phyloP scores from a whole-genome alignment of 495 filamentous ascomycete genomes.

The Neurospora cerealis region DNA sequence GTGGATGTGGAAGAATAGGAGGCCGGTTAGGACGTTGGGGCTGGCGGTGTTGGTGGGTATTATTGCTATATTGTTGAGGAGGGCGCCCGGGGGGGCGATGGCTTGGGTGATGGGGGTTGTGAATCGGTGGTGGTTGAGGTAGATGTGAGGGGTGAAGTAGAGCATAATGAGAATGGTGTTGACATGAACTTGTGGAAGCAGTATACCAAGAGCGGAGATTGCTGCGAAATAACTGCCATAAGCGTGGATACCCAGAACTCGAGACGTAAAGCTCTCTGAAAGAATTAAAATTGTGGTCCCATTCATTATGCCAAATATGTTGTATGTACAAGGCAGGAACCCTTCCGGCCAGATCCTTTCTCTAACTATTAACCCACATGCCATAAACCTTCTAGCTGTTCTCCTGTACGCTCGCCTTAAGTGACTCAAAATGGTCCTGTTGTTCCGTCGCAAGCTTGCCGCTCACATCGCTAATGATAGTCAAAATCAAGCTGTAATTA shows the following conservation, averaged over 20 bases:
- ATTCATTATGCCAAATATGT: not conserved
- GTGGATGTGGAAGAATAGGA: constrained; percentile 49
- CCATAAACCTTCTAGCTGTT: constrained; percentile 11
- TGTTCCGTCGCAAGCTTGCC: constrained; percentile 72
- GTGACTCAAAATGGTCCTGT: constrained; percentile 53
- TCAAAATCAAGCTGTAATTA: constrained; percentile 85
- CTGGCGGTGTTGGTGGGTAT: constrained; percentile 55
- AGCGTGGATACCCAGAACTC: not conserved
- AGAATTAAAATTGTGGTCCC: not conserved
- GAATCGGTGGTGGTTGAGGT: constrained; percentile 9
- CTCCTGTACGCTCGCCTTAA: constrained; percentile 43
- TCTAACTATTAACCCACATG: not conserved
- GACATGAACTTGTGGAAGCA: not conserved
- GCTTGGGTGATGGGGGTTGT: constrained; percentile 10
- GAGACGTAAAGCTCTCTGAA: not conserved
- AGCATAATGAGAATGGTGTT: not conserved
- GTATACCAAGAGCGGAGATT: not conserved
- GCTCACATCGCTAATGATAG: constrained; percentile 77
- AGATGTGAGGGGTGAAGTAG: not conserved
- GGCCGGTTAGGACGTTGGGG: constrained; percentile 45
- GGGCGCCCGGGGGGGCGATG: constrained; percentile 17
- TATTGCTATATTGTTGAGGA: constrained; percentile 33
- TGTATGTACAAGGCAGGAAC: not conserved
- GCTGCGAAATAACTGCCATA: not conserved
- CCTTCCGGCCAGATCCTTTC: not conserved